Evolutionary conservation across 2,329 filamentous ascomycete species (phyloP).

Genomic region (Ophiostoma pallidulum): DNA sequence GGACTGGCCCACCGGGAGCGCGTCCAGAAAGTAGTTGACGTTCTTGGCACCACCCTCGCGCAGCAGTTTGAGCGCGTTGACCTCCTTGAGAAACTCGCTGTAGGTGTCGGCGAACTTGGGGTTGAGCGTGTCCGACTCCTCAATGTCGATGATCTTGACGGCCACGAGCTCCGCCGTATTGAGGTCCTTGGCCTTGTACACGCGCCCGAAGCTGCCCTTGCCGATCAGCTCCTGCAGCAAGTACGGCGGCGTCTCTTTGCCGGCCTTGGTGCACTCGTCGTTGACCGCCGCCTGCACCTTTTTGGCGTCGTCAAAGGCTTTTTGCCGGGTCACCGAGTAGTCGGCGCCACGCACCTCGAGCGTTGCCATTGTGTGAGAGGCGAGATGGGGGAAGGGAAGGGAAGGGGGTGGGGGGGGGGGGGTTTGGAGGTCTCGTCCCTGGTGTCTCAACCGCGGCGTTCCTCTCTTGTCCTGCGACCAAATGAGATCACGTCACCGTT

Average conservation of each 20-base stretch:
- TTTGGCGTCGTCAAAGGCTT: constrained; percentile 53
- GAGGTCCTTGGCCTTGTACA: constrained; percentile 49
- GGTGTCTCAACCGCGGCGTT: no score
- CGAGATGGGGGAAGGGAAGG: no score
- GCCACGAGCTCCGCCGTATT: constrained; percentile 43
- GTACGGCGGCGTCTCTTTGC: constrained; percentile 50
- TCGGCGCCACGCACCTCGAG: constrained; percentile 25
- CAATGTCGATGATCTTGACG: constrained; percentile 76
- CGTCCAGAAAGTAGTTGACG: constrained; percentile 73
- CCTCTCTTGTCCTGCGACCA: no score
- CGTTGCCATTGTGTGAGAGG: no score
- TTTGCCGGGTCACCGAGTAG: constrained; percentile 24
- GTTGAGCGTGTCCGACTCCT: constrained; percentile 61
- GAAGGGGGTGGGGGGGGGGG: no score
- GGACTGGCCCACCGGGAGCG: constrained; percentile 64
- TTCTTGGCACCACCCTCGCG: constrained; percentile 67
- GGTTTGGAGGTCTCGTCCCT: no score
- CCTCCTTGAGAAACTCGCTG: constrained; percentile 59
- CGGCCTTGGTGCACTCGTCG: constrained; percentile 46
- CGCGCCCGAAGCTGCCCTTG: constrained; percentile 58
- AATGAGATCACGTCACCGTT: no score
- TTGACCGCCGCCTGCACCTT: constrained; percentile 52
- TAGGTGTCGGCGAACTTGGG: constrained; percentile 58
- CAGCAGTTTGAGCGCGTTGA: constrained; percentile 60
- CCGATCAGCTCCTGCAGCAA: constrained; percentile 56